Evolutionary conservation across 2,329 filamentous ascomycete species (phyloP), one percentile per base, ranked within the genome.

Genomic region (Colletotrichum tamarilloi): DNA sequence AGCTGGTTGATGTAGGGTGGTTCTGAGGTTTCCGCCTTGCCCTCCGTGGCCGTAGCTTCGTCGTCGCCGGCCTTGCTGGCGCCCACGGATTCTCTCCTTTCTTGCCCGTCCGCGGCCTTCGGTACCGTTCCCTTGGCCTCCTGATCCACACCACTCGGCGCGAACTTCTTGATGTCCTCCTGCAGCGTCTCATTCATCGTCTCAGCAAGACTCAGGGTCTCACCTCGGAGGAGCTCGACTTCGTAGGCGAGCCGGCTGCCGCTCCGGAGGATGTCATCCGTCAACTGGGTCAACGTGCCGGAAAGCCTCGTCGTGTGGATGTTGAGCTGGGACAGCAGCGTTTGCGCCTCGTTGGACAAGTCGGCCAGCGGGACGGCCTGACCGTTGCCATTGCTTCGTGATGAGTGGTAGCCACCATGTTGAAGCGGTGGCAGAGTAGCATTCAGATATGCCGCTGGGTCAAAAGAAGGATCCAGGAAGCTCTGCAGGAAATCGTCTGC

Each of bases 191-290:
- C 93, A 5, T 91, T 90, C 77, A 98, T 85, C 2, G 92, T 89
- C 80, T 98, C 95, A 1, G 92, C 91, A 46, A 98, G 85, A n/a
- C 93, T 89, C 59, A 95, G 84, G 2, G 95, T 93, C 83, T 98
- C 95, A 75, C 95, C 95, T n/a, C 95, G 91, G 62, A 98, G 83
- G 22, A 98, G 89, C 82, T 98, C 96, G 24, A 98, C 96, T 83
- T 98, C 94, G 80, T 99, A 99, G 24, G 95, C 95, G 70, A 99
- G 85, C 4, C 96, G 90, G 76, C 94, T 95, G 30, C 95, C 94
- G 78, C 94, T 95, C 70, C 97, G 91, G 74, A 99, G 84, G 75
- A 99, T 98, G 77, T 98, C 97, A 82, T 99, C 96, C 12, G 97
- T 98, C 73, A 98, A 87, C 79, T 96, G 92, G 38, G 95, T 98